phyloP scores from a whole-genome alignment of 306 rosid species.

The Heteromeles arbutifolia region DNA sequence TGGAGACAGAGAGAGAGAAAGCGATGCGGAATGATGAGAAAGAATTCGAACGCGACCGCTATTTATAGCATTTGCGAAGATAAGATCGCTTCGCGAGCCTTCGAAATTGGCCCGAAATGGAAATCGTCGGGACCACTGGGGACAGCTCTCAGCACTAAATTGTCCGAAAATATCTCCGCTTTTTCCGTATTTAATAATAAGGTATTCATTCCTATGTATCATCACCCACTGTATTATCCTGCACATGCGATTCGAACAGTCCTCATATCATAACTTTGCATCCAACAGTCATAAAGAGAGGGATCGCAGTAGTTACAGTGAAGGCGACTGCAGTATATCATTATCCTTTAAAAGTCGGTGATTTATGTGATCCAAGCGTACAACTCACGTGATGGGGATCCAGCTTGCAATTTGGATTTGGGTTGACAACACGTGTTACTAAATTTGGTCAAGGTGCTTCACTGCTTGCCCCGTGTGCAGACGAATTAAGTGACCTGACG shows the following conservation, averaged over 20 bases:
- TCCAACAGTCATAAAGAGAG: background rate
- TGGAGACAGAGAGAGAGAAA: background rate
- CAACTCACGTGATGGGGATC: background rate
- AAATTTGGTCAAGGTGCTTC: background rate
- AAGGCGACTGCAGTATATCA: background rate
- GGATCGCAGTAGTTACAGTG: background rate
- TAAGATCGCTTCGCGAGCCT: constrained; percentile 25
- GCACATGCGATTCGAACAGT: background rate
- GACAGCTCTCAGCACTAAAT: background rate
- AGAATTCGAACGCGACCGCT: background rate
- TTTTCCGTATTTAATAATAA: background rate
- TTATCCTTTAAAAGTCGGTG: background rate
- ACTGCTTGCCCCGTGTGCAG: background rate
- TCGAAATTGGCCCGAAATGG: constrained; percentile 23
- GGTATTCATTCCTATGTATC: background rate
- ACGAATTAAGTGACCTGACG: background rate
- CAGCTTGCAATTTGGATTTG: background rate
- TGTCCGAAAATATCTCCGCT: constrained; percentile 7
- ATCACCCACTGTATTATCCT: background rate
- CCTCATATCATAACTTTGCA: background rate
- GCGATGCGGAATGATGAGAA: no score
- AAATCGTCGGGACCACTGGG: background rate
- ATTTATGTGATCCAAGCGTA: background rate
- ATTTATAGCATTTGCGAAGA: constrained; percentile 20
- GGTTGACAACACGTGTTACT: background rate